Evolutionary conservation across 805 yeast species (phyloP), one percentile per base, ranked within the genome.

Genomic region (Yamadazyma tumulicola): DNA sequence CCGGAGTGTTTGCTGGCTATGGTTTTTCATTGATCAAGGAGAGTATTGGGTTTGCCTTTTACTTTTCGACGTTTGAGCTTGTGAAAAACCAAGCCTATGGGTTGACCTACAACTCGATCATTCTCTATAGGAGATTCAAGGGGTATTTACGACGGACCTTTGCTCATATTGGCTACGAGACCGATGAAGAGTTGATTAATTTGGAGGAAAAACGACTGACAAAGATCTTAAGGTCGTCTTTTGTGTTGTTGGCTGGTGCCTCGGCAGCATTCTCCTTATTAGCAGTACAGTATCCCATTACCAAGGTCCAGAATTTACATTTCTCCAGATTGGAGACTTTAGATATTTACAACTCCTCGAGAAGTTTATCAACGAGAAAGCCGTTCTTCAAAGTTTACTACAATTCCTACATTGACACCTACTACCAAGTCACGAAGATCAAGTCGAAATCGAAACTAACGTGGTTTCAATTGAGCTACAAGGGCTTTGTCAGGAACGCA

Each of bases 1-100:
- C 77, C 9, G 96, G 96, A 1, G 89, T 93, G 4, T 86, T 85
- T 65, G 95, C 96, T 2, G 97, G 97, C 0, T 84, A 79, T 53
- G 73, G 81, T n/a, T 65, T 87, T 29, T 81, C 89, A 34, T 63
- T 85, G 4, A 54, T 83, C 12, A 89, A 88, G 53, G 97, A 89
- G 46, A 76, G 71, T 43, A 59, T 74, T n/a, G 93, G 94, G 2
- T 88, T 86, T 69, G 95, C 91, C 0, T 72, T 79, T 35, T 88
- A 86, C 57, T 88, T 88, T 54, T 72, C 85, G 10, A 75, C 87
- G 1, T 88, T 86, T 57, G 96, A 87, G 57, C 57, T 76, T 14
- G 74, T 88, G 19, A 87, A 85, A 57, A 85, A 86, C 21, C 77
- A 79, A 46, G 76, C 81, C 1, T 78, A 72, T 48, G 65, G 67